Evolutionary conservation across 495 filamentous ascomycete species (phyloP), one percentile per base, ranked within the genome.

Genomic region (Tuber indicum): DNA sequence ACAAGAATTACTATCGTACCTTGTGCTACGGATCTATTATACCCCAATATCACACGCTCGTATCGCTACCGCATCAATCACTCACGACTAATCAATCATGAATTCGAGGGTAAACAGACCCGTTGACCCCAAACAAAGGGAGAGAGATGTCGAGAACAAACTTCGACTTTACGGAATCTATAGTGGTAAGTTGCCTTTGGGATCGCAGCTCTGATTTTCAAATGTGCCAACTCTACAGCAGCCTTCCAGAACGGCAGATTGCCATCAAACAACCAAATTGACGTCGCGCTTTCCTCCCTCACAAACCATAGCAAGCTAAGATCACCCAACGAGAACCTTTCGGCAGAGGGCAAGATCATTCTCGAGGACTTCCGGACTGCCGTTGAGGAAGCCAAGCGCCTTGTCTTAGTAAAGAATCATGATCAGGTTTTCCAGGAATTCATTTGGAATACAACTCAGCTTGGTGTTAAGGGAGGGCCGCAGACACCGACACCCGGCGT

Each of bases 221-320:
- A 70, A 44, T 41, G 19, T 42, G 36, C 82, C 84, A 75, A 87
- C 77, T 26, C 42, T 74, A 69, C 70, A n/a, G 70, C 78, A 92
- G 96, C 92, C 49, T 98, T 99, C 86, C 88, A 92, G 81, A 89
- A 89, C 79, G 94, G 94, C 86, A 98, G 97, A 84, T 90, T 96
- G 36, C 95, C 95, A 77, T 97, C 95, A 72, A 99, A 99, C 85
- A 92, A 94, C 78, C 96, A 99, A 87, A 97, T 97, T 84, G 96
- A 98, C 86, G 88, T 97, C 23, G 94, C 95, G 39, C 85, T 99
- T 82, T 97, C 97, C 87, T 94, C 90, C 80, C 91, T 91, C 26
- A 86, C 97, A 71, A 79, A 89, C 10, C 82, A 83, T 66, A 43
- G 58, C 16, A 83, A 83, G 69, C 72, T 83, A 12, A 42, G 70